Evolutionary conservation across 2,329 filamentous ascomycete species (phyloP).

Genomic region (Cladosporium cucumerinum): DNA sequence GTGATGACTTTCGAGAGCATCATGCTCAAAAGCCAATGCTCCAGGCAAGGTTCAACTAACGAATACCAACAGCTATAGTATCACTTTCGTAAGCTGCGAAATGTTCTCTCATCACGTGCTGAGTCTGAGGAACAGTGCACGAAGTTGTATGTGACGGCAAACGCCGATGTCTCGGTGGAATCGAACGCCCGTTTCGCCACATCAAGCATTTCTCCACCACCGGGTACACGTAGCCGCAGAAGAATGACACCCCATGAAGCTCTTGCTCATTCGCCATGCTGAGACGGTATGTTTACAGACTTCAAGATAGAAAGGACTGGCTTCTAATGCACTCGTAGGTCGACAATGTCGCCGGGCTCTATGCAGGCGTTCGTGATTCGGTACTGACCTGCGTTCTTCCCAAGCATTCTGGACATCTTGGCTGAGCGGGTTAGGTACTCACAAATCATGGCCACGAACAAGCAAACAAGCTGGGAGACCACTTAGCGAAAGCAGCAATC

Average conservation of each 20-base stretch:
- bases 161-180: neutral
- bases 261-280: conserved; percentile 66
- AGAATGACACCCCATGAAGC: conserved; percentile 46
- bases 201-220: neutral
- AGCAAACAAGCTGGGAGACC: conserved; percentile 64
- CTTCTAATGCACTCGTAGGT: conserved; percentile 47
- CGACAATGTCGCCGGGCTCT: conserved; percentile 77
- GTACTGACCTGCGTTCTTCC: conserved; percentile 55
- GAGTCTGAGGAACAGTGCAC: neutral
- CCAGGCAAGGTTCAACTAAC: neutral
- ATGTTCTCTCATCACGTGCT: neutral
- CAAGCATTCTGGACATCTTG: neutral
- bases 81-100: neutral
- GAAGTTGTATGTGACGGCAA: neutral
- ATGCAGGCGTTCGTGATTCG: conserved; percentile 78
- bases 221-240: neutral
- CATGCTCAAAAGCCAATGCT: neutral
- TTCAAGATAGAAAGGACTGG: conserved; percentile 33
- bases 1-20: neutral
- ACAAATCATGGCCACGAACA: conserved; percentile 73
- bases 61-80: neutral
- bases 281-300: conserved; percentile 3
- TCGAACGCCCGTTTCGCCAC: neutral
- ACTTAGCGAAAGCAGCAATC: conserved; percentile 63
- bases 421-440: neutral